Evolutionary conservation across 257 asterid species (phyloP).

Genomic region (Pogostemon cablin): DNA sequence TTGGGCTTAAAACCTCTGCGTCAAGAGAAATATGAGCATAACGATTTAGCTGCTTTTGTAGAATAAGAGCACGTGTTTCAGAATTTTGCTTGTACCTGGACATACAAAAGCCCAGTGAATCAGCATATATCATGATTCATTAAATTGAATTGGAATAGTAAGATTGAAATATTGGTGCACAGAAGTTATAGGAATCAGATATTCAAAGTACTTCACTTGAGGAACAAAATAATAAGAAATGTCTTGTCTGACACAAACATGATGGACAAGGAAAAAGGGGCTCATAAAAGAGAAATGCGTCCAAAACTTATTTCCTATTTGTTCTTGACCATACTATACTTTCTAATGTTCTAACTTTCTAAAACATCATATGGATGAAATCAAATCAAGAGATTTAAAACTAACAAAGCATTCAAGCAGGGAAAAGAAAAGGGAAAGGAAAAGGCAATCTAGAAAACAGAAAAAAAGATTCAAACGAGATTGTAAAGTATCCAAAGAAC

Average conservation of each 20-base stretch:
- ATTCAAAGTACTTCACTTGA: slow-evolving; percentile 13
- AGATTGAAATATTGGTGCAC: neutral
- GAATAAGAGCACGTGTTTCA: slow-evolving; percentile 58
- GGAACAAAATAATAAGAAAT: slow-evolving; percentile 19
- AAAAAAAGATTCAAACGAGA: slow-evolving; percentile 31
- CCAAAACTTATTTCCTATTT: neutral
- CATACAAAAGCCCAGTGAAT: slow-evolving; percentile 29
- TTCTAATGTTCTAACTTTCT: slow-evolving; percentile 11
- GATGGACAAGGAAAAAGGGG: slow-evolving; percentile 9
- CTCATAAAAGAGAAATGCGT: neutral
- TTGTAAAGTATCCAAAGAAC: slow-evolving; percentile 13
- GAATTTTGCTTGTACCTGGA: slow-evolving; percentile 75
- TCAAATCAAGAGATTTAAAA: slow-evolving; percentile 5
- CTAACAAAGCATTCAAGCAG: slow-evolving; percentile 4
- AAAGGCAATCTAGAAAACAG: neutral
- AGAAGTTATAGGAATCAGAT: neutral
- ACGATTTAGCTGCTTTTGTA: slow-evolving; percentile 80
- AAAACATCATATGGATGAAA: slow-evolving; percentile 4
- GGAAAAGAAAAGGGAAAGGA: slow-evolving; percentile 18
- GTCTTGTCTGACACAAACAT: slow-evolving; percentile 16
- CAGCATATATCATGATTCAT: slow-evolving; percentile 27
- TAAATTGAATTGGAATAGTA: slow-evolving; percentile 17
- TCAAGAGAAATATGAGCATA: slow-evolving; percentile 78
- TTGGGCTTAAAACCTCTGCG: slow-evolving; percentile 67
- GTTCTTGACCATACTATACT: neutral